Conservation (phyloP, 2,329 filamentous ascomycete genomes). For the Sporothrix pallida region DNA sequence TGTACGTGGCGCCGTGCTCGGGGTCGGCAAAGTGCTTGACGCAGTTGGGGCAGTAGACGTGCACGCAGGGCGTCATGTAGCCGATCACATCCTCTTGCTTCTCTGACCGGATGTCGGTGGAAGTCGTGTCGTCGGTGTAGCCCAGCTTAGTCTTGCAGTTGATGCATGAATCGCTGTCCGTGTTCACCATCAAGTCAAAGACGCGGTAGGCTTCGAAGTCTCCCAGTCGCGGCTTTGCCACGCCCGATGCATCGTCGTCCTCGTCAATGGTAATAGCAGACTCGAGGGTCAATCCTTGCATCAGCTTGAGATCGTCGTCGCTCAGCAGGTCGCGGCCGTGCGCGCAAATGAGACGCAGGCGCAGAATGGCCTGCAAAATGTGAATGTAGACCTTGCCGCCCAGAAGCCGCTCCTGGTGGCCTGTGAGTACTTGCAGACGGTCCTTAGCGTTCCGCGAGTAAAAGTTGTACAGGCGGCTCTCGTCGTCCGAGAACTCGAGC, state of each 20-base stretch:
- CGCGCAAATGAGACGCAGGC: constrained; percentile 87
- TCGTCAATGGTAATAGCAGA: constrained; percentile 90
- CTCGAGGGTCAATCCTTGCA: constrained; percentile 80
- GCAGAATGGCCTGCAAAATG: constrained; percentile 87
- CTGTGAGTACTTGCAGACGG: constrained; percentile 76
- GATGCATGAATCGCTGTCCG: constrained; percentile 75
- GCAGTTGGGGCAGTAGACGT: constrained; percentile 80
- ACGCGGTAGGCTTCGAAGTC: constrained; percentile 82
- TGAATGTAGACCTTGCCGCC: constrained; percentile 91
- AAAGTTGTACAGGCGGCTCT: constrained; percentile 79
- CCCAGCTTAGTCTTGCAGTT: constrained; percentile 71
- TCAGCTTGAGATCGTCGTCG: constrained; percentile 78
- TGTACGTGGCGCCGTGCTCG: constrained; percentile 50
- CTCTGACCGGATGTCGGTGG: constrained; percentile 59
- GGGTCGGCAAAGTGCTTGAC: constrained; percentile 64
- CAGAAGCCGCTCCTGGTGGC: constrained; percentile 68
- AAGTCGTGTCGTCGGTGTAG: constrained; percentile 48
- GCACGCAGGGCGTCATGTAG: constrained; percentile 84
- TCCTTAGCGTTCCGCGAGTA: constrained; percentile 83
- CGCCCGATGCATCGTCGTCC: constrained; percentile 61
- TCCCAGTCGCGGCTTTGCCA: constrained; percentile 61
- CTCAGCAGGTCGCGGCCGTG: constrained; percentile 92
- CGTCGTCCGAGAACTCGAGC: constrained; percentile 76
- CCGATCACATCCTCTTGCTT: constrained; percentile 70
- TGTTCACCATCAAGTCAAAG: constrained; percentile 82